Evolutionary conservation across 2,329 filamentous ascomycete species (phyloP).

Genomic region (Apiospora koreana): DNA sequence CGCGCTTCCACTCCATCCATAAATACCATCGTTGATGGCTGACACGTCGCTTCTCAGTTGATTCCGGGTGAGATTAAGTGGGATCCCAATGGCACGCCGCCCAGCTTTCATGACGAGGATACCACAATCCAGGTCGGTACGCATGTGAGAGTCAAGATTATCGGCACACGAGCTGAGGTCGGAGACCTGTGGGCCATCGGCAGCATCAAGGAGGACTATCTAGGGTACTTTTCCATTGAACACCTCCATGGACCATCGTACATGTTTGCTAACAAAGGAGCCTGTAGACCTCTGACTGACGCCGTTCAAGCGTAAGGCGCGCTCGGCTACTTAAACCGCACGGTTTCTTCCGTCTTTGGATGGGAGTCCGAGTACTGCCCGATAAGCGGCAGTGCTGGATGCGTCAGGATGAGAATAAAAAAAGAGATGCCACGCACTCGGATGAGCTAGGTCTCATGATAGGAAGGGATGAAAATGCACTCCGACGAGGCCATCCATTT

Average conservation of each 20-base stretch:
- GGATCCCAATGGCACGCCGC: slow-evolving; percentile 94
- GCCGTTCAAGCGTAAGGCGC: neutral
- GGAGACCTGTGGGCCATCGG: slow-evolving; percentile 96
- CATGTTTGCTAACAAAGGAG: slow-evolving; percentile 15
- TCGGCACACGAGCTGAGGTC: slow-evolving; percentile 90
- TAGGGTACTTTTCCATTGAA: slow-evolving; percentile 52
- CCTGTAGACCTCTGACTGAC: slow-evolving; percentile 10
- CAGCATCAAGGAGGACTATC: slow-evolving; percentile 86
- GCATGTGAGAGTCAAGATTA: slow-evolving; percentile 90
- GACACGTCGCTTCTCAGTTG: slow-evolving; percentile 54
- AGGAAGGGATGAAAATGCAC: neutral
- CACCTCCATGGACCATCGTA: neutral
- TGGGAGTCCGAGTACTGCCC: neutral
- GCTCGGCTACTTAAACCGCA: neutral
- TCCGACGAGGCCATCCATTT: neutral
- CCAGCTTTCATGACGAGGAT: slow-evolving; percentile 92
- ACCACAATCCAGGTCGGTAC: slow-evolving; percentile 94
- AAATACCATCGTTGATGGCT: neutral
- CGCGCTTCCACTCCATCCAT: neutral
- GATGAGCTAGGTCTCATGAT: slow-evolving; percentile 1
- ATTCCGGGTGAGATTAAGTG: slow-evolving; percentile 92
- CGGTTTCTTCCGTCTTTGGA: neutral
- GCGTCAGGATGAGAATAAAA: neutral
- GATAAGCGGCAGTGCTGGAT: neutral
- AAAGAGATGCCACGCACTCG: neutral